Conservation (phyloP, 257 asterid genomes). For the Hygrophila difformis region DNA sequence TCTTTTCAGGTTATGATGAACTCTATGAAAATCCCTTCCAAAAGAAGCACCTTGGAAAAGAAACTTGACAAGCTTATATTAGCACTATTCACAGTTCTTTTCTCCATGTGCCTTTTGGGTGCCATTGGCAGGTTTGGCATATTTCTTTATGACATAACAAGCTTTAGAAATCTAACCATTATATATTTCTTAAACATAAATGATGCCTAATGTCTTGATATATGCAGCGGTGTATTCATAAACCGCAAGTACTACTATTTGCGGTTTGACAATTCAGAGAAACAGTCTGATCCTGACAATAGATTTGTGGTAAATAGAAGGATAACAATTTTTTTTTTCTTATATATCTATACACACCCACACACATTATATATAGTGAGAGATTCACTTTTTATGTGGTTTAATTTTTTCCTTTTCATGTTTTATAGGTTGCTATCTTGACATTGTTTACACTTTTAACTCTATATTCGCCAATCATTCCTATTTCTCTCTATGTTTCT, state of each 20-base stretch:
- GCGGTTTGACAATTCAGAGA: slow-evolving; percentile 58
- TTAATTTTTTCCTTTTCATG: slow-evolving; percentile 10
- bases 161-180: not conserved
- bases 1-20: slow-evolving; percentile 92
- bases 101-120: slow-evolving; percentile 96
- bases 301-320: slow-evolving; percentile 78
- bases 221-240: slow-evolving; percentile 83
- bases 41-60: slow-evolving; percentile 94
- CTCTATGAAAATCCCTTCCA: slow-evolving; percentile 98
- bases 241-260: slow-evolving; percentile 69
- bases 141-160: slow-evolving; percentile 15
- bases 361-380: no score
- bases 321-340: no score
- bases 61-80: slow-evolving; percentile 97
- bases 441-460: slow-evolving; percentile 96
- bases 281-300: slow-evolving; percentile 81
- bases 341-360: no score
- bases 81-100: slow-evolving; percentile 65
- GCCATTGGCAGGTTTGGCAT: slow-evolving; percentile 82
- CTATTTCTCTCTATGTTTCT: slow-evolving; percentile 99
- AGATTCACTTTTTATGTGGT: slow-evolving; percentile 2
- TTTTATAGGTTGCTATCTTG: slow-evolving; percentile 82
- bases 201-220: slow-evolving; percentile 13
- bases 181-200: slow-evolving; percentile 5
- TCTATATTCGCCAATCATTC: slow-evolving; percentile 97